Percentiles rank a stretch among this genome's conserved stretches.
phyloP scores from a whole-genome alignment of 306 rosid species.

The Cyamopsis tetragonoloba region DNA sequence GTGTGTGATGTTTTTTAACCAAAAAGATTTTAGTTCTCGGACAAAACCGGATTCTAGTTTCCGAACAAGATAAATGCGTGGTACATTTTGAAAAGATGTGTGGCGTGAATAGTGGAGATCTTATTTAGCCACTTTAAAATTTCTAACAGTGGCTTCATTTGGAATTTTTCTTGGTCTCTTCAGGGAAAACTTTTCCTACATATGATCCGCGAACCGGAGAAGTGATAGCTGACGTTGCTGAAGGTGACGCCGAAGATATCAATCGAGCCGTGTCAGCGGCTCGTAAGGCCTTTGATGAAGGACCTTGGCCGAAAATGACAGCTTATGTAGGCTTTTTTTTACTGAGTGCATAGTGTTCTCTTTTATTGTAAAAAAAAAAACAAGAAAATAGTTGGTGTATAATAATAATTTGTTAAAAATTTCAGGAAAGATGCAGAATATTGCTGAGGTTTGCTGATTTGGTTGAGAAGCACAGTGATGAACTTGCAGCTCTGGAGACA shows the following conservation, averaged over 20 bases:
- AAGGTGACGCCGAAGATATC: constrained; percentile 55
- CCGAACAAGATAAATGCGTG: too few species aligned
- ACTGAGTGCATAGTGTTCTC: too few species aligned
- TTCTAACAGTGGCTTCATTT: not conserved
- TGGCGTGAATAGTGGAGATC: not conserved
- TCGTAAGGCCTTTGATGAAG: constrained; percentile 72
- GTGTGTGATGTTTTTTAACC: too few species aligned
- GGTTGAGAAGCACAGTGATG: constrained; percentile 53
- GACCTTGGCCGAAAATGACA: constrained; percentile 71
- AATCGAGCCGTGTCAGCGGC: constrained; percentile 62
- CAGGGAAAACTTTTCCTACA: constrained; percentile 62
- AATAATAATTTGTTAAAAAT: not conserved
- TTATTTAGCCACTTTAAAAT: not conserved
- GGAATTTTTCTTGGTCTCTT: not conserved
- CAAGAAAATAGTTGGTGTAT: not conserved
- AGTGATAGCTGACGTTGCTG: constrained; percentile 61
- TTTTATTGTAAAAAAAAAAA: not conserved
- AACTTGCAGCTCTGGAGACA: constrained; percentile 63
- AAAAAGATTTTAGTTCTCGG: too few species aligned
- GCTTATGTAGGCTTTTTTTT: constrained; percentile 39
- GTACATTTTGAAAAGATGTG: too few species aligned
- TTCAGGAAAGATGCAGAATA: constrained; percentile 58
- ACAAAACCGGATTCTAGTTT: too few species aligned
- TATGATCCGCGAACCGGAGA: constrained; percentile 63
- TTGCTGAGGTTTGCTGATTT: constrained; percentile 58